Evolutionary conservation across 331 rosid genomes (phyloP).

Genomic region (Phaseolus coccineus): DNA sequence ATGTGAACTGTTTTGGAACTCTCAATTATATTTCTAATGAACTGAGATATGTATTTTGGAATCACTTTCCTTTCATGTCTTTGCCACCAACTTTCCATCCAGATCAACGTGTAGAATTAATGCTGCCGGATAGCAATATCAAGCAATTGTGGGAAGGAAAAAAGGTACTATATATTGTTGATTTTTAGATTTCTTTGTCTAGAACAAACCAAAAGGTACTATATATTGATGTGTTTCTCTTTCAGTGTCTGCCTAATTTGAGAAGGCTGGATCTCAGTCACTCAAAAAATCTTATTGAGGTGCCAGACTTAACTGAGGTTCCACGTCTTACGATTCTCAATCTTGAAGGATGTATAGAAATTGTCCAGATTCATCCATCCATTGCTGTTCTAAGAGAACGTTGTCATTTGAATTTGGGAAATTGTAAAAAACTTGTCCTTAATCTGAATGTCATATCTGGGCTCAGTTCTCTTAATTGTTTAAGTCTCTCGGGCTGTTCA

Average conservation of each 20-base stretch:
- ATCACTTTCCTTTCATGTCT: conserved; percentile 13
- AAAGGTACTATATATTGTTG: neutral
- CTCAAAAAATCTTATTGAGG: neutral
- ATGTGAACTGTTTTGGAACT: conserved; percentile 5
- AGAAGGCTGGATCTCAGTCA: neutral
- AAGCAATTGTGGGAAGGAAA: conserved; percentile 23
- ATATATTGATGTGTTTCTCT: neutral
- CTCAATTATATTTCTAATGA: conserved; percentile 14
- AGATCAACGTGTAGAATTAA: conserved; percentile 18
- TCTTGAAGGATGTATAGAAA: conserved; percentile 9
- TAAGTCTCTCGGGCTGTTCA: conserved; percentile 30
- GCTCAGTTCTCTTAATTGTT: neutral
- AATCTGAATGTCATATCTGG: conserved; percentile 4
- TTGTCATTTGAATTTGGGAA: neutral
- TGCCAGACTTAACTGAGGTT: neutral
- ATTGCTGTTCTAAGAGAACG: neutral
- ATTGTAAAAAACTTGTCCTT: conserved; percentile 15
- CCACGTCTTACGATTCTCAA: neutral
- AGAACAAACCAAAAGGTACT: conserved; percentile 15
- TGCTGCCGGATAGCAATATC: neutral
- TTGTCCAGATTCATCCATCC: neutral
- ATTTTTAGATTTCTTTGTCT: neutral
- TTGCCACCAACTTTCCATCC: conserved; percentile 35
- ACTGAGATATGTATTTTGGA: neutral
- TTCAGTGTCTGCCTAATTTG: neutral